A percentile compares a stretch with the other conserved stretches of the same genome.
Evolutionary conservation across 176 grass and related monocot genomes (phyloP).

Genomic region (Zizania latifolia): DNA sequence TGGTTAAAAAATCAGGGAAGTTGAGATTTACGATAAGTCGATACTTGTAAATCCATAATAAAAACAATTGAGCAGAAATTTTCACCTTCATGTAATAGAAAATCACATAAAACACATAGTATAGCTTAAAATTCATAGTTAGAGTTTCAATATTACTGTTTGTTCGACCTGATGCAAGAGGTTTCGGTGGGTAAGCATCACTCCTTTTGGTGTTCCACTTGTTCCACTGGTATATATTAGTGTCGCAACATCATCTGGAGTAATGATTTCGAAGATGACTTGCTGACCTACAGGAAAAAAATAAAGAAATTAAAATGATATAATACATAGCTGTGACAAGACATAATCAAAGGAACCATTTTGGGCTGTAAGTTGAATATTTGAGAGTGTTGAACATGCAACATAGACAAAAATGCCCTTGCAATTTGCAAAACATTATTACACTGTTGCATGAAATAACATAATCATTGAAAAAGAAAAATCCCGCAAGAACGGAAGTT

Average conservation of each 20-base stretch:
- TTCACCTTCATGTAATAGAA: not conserved
- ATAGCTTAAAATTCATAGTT: not conserved
- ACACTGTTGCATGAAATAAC: not conserved
- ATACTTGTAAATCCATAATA: not conserved
- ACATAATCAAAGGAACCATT: not conserved
- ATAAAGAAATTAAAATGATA: not conserved
- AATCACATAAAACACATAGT: constrained; percentile 18
- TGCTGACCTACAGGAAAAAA: constrained; percentile 34
- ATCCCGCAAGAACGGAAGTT: not conserved
- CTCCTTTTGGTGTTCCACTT: constrained; percentile 81
- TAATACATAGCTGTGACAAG: not conserved
- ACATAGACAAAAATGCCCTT: not conserved
- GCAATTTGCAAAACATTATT: not conserved
- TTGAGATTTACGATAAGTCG: constrained; percentile 8
- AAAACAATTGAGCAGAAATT: not conserved
- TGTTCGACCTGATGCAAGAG: constrained; percentile 83
- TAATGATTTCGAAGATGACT: constrained; percentile 54
- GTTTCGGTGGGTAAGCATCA: constrained; percentile 92
- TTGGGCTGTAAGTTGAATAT: not conserved
- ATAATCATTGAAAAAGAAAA: not conserved
- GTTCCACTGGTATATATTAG: constrained; percentile 99
- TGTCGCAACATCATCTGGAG: constrained; percentile 76
- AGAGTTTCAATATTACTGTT: not conserved
- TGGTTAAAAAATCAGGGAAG: not conserved
- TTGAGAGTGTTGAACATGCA: not conserved